phyloP scores from a whole-genome alignment of 2,329 filamentous ascomycete genomes.

The Aspergillus awamori region DNA sequence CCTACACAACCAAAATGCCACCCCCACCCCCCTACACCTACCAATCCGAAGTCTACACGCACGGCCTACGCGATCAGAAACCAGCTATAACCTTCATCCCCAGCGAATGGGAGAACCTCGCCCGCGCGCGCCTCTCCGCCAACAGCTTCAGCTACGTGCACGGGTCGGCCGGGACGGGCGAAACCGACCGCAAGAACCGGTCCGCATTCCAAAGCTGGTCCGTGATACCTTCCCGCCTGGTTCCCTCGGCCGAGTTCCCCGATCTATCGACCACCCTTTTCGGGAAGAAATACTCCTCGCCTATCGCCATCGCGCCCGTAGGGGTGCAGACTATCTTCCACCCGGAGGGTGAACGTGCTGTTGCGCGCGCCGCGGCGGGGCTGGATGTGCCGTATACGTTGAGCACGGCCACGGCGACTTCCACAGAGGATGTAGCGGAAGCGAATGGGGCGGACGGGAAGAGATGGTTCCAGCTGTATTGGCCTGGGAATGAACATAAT shows the following conservation, averaged over 20 bases:
- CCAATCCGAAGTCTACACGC: slow-evolving; percentile 48
- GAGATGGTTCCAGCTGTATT: slow-evolving; percentile 76
- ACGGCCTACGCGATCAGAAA: slow-evolving; percentile 49
- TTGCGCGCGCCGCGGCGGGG: slow-evolving; percentile 61
- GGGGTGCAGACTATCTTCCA: slow-evolving; percentile 72
- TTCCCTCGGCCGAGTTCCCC: slow-evolving; percentile 42
- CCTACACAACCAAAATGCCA: background rate
- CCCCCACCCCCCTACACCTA: slow-evolving; percentile 30
- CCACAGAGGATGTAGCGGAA: slow-evolving; percentile 66
- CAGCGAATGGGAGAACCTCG: slow-evolving; percentile 57
- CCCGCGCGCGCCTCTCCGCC: slow-evolving; percentile 50
- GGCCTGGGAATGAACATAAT: slow-evolving; percentile 61
- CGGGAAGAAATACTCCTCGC: slow-evolving; percentile 50
- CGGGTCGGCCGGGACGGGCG: slow-evolving; percentile 54
- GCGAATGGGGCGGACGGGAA: slow-evolving; percentile 55
- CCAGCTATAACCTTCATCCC: slow-evolving; percentile 61
- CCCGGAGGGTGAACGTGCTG: slow-evolving; percentile 63
- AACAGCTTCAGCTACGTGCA: slow-evolving; percentile 62
- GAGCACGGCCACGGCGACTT: slow-evolving; percentile 63
- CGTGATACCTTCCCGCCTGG: slow-evolving; percentile 29
- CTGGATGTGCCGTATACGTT: slow-evolving; percentile 67
- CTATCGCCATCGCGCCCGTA: slow-evolving; percentile 66
- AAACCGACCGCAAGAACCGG: slow-evolving; percentile 34
- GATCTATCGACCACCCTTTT: slow-evolving; percentile 56
- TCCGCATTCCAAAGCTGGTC: slow-evolving; percentile 35